Evolutionary conservation across 2,329 filamentous ascomycete genomes (phyloP).

Genomic region (Apiospora koreana): DNA sequence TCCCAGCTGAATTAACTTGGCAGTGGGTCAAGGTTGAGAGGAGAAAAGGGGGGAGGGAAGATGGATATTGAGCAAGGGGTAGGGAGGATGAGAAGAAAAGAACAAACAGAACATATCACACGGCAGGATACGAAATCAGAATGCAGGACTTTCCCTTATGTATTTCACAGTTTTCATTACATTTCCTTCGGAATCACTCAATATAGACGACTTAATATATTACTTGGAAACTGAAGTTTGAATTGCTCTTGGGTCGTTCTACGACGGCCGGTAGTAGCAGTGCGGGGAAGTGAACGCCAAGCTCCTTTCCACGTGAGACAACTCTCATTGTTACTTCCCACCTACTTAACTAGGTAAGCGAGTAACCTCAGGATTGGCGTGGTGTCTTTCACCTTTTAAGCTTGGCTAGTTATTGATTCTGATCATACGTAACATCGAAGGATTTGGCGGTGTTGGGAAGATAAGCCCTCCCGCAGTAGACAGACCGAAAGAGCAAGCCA

Average conservation of each 20-base stretch:
- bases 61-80: no score
- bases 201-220: not conserved
- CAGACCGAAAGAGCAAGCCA: not conserved
- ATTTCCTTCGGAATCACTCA: no score
- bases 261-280: not conserved
- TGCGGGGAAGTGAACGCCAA: slow-evolving; percentile 6
- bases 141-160: no score
- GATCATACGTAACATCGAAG: not conserved
- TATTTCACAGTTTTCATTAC: no score
- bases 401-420: not conserved
- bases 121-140: no score
- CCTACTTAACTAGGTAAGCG: not conserved
- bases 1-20: no score
- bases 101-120: no score
- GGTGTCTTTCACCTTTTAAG: not conserved
- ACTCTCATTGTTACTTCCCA: not conserved
- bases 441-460: not conserved
- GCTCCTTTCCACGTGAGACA: not conserved
- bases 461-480: not conserved
- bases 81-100: no score
- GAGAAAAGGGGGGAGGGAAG: no score
- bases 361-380: not conserved
- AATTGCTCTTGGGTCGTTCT: not conserved
- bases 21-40: no score
- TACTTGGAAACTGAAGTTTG: not conserved